These are phyloP conservation scores for Epithele typhae DNA, from an alignment of 768 basidiomycete genomes.

Conservation along the genomic window DNA sequence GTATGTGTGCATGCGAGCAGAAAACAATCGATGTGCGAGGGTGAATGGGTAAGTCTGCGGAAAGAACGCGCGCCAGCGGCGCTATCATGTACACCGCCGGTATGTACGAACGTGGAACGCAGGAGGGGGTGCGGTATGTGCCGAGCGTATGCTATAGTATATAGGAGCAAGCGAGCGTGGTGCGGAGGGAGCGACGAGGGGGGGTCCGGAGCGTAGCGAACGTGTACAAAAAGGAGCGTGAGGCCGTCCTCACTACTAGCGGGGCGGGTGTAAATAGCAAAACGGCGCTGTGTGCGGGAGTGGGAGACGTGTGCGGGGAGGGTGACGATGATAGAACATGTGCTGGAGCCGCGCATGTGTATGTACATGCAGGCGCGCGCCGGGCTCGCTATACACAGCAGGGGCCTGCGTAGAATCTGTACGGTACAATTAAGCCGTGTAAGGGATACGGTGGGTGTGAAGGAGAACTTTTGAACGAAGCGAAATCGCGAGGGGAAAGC, in stretches of 20 bases:
- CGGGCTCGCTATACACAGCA: background rate
- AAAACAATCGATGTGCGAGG: too few species aligned
- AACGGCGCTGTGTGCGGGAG: constrained; percentile 5
- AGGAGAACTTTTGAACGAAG: too few species aligned
- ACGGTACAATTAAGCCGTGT: constrained; percentile 4
- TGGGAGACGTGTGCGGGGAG: constrained; percentile 5
- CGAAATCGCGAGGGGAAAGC: too few species aligned
- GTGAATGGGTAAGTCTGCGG: too few species aligned
- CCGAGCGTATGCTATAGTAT: background rate
- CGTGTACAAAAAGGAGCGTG: constrained; percentile 9
- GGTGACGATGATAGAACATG: background rate
- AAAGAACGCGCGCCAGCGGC: too few species aligned
- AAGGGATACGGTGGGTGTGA: background rate
- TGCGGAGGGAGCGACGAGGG: background rate
- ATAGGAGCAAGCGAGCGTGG: background rate
- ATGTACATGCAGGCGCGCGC: background rate
- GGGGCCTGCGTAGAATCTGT: background rate
- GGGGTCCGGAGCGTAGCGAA: background rate
- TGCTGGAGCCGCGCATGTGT: too few species aligned
- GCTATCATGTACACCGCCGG: too few species aligned
- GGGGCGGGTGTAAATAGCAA: constrained; percentile 9
- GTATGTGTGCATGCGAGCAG: too few species aligned
- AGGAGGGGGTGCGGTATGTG: too few species aligned
- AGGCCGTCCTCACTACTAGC: constrained; percentile 3
- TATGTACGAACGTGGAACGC: too few species aligned